A percentile compares a stretch with the other conserved stretches of the same genome.
phyloP scores from a whole-genome alignment of 108 stramenopile genomes.

The Cylindrotheca fusiformis region DNA sequence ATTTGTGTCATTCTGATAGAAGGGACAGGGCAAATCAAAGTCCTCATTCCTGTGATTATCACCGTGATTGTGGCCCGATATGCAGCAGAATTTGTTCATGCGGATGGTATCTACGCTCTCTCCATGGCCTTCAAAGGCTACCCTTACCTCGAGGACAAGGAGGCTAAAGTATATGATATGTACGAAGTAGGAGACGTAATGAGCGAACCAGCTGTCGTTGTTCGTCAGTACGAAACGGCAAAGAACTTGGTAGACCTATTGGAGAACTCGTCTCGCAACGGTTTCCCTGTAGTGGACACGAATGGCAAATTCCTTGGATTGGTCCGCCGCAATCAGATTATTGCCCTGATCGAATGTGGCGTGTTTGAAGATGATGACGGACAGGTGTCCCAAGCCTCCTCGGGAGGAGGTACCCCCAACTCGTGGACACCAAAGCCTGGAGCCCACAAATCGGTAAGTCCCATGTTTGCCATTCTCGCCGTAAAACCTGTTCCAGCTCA shows the following conservation, averaged over 20 bases:
- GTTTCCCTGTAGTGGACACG: conserved; percentile 71
- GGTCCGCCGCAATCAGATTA: conserved; percentile 54
- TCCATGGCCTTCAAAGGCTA: conserved; percentile 34
- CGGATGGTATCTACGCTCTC: conserved; percentile 40
- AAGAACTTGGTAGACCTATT: conserved; percentile 36
- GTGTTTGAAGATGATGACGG: conserved; percentile 30
- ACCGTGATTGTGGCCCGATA: conserved; percentile 41
- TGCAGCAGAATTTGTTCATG: conserved; percentile 24
- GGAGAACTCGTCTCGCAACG: conserved; percentile 10
- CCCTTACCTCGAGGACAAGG: conserved; percentile 43
- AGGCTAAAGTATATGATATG: conserved; percentile 27
- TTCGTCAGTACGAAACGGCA: conserved; percentile 33
- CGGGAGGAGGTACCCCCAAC: neutral
- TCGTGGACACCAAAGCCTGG: conserved; percentile 11
- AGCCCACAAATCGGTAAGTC: conserved; percentile 1
- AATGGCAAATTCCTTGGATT: conserved; percentile 34
- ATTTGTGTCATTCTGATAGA: conserved; percentile 63
- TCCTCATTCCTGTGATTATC: conserved; percentile 55
- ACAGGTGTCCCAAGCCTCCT: neutral
- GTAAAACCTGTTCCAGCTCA: neutral
- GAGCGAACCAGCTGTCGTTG: conserved; percentile 28
- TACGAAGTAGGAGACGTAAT: conserved; percentile 51
- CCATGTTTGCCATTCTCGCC: neutral
- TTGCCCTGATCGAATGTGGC: conserved; percentile 49
- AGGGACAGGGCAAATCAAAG: conserved; percentile 57